Evolutionary conservation across 257 asterid genomes (phyloP).

Genomic region (Thymus quinquecostatus): DNA sequence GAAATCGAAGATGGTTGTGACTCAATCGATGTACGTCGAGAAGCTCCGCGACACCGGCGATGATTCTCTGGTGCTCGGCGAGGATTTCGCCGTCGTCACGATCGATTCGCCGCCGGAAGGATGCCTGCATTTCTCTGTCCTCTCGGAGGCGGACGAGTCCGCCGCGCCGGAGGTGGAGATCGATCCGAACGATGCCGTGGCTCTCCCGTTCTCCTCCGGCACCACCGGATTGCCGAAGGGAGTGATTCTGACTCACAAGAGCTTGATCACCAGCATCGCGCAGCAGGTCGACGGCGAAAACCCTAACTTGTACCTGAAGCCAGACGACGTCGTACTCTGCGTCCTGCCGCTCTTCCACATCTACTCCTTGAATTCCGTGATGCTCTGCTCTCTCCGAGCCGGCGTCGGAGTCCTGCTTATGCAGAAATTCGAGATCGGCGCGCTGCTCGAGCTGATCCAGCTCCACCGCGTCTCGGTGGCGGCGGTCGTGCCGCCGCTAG

Average conservation of each 20-base stretch:
- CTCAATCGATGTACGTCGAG: conserved; percentile 70
- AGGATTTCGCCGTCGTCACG: conserved; percentile 55
- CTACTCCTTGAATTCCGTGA: conserved; percentile 63
- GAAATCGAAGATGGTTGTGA: conserved; percentile 57
- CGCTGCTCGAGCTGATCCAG: conserved; percentile 67
- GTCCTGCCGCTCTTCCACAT: conserved; percentile 81
- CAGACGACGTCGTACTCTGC: conserved; percentile 65
- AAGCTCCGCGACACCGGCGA: conserved; percentile 58
- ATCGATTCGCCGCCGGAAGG: conserved; percentile 59
- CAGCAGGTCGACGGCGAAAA: conserved; percentile 87
- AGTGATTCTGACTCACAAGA: conserved; percentile 72
- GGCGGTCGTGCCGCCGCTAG: conserved; percentile 86
- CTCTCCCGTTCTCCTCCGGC: conserved; percentile 81
- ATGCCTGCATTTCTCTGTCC: conserved; percentile 62
- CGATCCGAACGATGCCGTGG: conserved; percentile 64
- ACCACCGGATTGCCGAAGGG: conserved; percentile 87
- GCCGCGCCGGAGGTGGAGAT: conserved; percentile 42
- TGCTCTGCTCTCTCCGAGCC: conserved; percentile 64
- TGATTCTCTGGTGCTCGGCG: conserved; percentile 39
- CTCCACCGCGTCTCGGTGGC: conserved; percentile 69
- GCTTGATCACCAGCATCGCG: conserved; percentile 71
- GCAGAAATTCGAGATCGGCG: conserved; percentile 73
- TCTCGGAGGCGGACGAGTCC: conserved; percentile 45
- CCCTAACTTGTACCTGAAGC: conserved; percentile 60
- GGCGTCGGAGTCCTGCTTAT: conserved; percentile 66